phyloP scores from a whole-genome alignment of 179 eudicot genomes.

The Amaranthus tricolor region DNA sequence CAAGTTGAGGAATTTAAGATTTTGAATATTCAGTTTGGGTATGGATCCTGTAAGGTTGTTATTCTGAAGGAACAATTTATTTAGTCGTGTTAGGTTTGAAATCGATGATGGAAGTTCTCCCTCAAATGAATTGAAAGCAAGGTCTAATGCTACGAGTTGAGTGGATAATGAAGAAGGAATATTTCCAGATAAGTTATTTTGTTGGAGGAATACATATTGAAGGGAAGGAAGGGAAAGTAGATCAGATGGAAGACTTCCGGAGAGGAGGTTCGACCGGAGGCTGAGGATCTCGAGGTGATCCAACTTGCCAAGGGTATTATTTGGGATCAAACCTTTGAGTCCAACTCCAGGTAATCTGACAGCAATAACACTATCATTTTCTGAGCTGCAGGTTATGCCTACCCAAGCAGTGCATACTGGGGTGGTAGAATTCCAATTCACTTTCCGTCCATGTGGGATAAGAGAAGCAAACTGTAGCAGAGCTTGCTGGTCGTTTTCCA shows the following conservation, averaged over 20 bases:
- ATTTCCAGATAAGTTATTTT: constrained; percentile 63
- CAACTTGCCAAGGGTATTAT: constrained; percentile 57
- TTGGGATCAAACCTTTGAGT: constrained; percentile 63
- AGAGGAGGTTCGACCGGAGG: constrained; percentile 64
- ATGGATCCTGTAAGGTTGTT: constrained; percentile 66
- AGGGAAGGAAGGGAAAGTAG: constrained; percentile 70
- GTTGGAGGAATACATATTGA: constrained; percentile 54
- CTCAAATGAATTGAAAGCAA: constrained; percentile 67
- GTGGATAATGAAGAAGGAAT: constrained; percentile 69
- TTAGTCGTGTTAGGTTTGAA: constrained; percentile 52
- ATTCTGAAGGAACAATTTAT: constrained; percentile 55
- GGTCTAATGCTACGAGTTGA: constrained; percentile 50
- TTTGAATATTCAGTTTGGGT: constrained; percentile 43
- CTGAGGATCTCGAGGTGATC: constrained; percentile 57
- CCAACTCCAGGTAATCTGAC: constrained; percentile 82
- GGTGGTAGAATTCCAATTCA: constrained; percentile 58
- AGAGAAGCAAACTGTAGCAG: constrained; percentile 67
- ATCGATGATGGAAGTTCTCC: constrained; percentile 60
- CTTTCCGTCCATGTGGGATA: constrained; percentile 60
- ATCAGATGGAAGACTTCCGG: constrained; percentile 68
- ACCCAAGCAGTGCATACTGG: constrained; percentile 69
- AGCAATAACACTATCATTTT: constrained; percentile 45
- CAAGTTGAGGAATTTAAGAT: constrained; percentile 49
- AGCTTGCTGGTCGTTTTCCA: constrained; percentile 54
- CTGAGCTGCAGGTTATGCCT: constrained; percentile 60